Percentiles rank a stretch among this genome's conserved stretches.
Evolutionary conservation across 1,284 basidiomycete species (phyloP).

Genomic region (Ceratobasidium sp.): DNA sequence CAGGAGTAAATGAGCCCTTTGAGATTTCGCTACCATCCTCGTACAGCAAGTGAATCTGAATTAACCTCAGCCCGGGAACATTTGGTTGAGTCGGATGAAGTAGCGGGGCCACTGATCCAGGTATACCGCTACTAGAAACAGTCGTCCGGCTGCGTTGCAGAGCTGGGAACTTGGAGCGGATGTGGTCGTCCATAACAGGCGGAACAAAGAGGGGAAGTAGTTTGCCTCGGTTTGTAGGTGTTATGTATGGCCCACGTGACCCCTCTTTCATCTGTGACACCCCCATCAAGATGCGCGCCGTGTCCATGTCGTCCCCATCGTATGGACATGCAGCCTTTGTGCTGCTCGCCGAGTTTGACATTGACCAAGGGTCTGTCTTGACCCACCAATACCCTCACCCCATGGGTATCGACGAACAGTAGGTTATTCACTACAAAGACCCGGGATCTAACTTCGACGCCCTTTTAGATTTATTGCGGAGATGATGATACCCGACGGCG

Average conservation of each 20-base stretch:
- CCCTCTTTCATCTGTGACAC: background rate
- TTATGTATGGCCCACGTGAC: constrained; percentile 10
- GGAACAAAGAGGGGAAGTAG: background rate
- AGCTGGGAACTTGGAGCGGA: constrained; percentile 18
- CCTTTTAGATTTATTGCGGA: constrained; percentile 85
- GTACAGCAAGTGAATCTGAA: constrained; percentile 9
- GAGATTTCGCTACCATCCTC: constrained; percentile 17
- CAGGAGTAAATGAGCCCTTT: constrained; percentile 14
- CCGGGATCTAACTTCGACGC: background rate
- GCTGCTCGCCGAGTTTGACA: constrained; percentile 95
- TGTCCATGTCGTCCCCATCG: constrained; percentile 29
- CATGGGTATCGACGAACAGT: constrained; percentile 93
- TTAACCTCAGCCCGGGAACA: background rate
- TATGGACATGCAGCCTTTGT: constrained; percentile 85
- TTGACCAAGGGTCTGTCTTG: constrained; percentile 89
- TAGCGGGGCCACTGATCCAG: constrained; percentile 9
- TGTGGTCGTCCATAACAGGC: constrained; percentile 13
- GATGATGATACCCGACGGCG: constrained; percentile 98
- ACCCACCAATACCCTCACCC: constrained; percentile 95
- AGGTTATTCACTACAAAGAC: constrained; percentile 53
- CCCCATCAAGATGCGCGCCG: constrained; percentile 12
- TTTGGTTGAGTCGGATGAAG: background rate
- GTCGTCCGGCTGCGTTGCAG: constrained; percentile 25
- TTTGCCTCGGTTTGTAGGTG: background rate
- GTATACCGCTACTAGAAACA: constrained; percentile 13